Base-by-base conservation (phyloP, 179 eudicot species). In the Silene vulgaris region DNA sequence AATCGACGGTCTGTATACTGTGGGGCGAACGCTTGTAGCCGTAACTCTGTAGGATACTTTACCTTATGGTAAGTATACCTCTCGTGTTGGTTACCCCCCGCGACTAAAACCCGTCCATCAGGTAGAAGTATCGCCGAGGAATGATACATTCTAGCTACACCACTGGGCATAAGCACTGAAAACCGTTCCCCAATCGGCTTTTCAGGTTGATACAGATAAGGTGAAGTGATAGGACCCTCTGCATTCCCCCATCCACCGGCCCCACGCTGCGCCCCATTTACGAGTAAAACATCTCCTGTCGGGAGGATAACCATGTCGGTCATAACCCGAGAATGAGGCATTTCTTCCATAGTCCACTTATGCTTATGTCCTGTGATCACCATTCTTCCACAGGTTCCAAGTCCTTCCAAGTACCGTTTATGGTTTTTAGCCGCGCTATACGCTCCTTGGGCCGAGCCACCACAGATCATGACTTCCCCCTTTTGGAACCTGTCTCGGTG, bases 381-480 rank as follows among this genome's bases (percentile, higher is more conserved):
- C 85, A 82, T 82, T 28, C 83, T 82, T 8, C 85, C 83, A 29
- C 85, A 82, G 3, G 79, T 79, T 4, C 60, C 74, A 9, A 77
- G 26, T 1, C 74, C 85, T 19, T 79, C 78, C 35, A 80, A 52
- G 63, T 63, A 82, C 72, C 12, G 63, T 13, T 81, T 81, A 0
- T 43, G 26, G 6, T 40, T 60, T 5, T 26, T 66, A 8, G 93
- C 87, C 0, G 69, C 70, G 4, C 20, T 28, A 28, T 60, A 71
- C 0, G 88, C 88, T 1, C 87, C 91, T 1, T 71, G 71, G 0
- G 85, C 81, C 7, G 86, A 87, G 0, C 93, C 93, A 0, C 97
- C 97, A 21, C 97, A 92, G 0, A 92, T 73, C 65, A 92, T 5
- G 65, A 92, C 90, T 78, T 90, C 94, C 8, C 74, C 80, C 59